Conservation (phyloP, 345 rosid species). For the Eucalyptus albens region DNA sequence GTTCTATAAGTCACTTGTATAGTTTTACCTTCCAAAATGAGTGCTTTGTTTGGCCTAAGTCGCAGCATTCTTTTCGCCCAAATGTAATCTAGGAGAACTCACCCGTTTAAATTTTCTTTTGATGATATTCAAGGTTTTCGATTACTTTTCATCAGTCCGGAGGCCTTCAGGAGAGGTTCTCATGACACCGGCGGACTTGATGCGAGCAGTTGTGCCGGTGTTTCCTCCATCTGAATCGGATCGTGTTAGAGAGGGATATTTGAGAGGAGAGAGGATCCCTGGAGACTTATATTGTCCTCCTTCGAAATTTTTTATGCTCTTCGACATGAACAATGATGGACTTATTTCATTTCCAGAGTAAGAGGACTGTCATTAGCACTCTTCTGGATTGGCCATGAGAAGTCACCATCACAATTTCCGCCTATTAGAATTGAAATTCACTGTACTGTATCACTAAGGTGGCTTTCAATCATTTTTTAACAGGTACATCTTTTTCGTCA, state of each 20-base stretch:
- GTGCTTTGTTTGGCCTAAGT: background rate
- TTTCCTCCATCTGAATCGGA: constrained; percentile 61
- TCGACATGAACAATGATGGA: constrained; percentile 52
- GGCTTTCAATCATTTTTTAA: background rate
- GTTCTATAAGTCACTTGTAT: background rate
- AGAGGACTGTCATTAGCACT: background rate
- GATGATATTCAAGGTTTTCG: constrained; percentile 23
- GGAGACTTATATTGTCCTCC: constrained; percentile 43
- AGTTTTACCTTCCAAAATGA: background rate
- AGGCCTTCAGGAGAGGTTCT: constrained; percentile 34
- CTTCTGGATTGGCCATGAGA: background rate
- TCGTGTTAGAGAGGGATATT: constrained; percentile 39
- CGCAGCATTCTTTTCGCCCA: background rate
- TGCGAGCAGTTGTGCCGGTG: constrained; percentile 69
- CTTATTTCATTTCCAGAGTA: constrained; percentile 59
- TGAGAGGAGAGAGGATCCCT: constrained; percentile 31
- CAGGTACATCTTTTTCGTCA: constrained; percentile 58
- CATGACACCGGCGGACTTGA: constrained; percentile 55
- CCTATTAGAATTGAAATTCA: background rate
- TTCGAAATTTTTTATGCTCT: constrained; percentile 61
- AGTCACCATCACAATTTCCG: background rate
- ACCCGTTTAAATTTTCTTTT: background rate
- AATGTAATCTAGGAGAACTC: background rate
- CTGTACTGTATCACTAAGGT: background rate
- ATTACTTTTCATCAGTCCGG: constrained; percentile 43